Percentiles rank a stretch among this genome's conserved stretches.
Conservation (phyloP, 1,139 yeast genomes). For the Sugiyamaella xylanicola region DNA sequence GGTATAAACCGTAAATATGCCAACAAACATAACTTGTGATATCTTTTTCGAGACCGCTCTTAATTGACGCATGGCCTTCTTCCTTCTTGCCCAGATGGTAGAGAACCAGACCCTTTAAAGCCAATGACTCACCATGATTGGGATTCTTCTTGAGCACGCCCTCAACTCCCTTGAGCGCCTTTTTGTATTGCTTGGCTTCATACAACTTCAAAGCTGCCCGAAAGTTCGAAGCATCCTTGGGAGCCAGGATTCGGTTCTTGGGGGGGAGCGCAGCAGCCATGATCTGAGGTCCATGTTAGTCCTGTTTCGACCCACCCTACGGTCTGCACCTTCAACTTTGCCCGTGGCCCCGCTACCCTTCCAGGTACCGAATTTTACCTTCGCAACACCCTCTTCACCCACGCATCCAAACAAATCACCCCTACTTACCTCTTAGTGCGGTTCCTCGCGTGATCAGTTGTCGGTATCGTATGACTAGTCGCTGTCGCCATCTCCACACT, state of each 20-base stretch:
- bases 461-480: neutral
- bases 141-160: conserved; percentile 74
- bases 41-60: conserved; percentile 62
- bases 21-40: conserved; percentile 65
- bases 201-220: conserved; percentile 80
- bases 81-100: conserved; percentile 54
- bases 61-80: conserved; percentile 67
- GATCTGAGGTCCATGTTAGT: neutral
- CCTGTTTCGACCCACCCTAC: too few relatives aligned
- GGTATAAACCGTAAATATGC: conserved; percentile 85
- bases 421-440: neutral
- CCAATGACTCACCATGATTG: conserved; percentile 76
- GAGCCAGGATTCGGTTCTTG: conserved; percentile 35
- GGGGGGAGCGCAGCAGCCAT: conserved; percentile 25
- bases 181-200: conserved; percentile 84
- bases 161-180: conserved; percentile 77
- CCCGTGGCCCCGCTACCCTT: neutral
- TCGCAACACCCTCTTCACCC: neutral
- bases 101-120: conserved; percentile 78
- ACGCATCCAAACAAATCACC: neutral
- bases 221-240: conserved; percentile 69
- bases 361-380: neutral
- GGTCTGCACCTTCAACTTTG: too few relatives aligned
- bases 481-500: neutral
- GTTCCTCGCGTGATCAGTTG: neutral